These are phyloP conservation scores for Leishmania guyanensis DNA, from an alignment of 208 protist genomes.

Conservation along the genomic window DNA sequence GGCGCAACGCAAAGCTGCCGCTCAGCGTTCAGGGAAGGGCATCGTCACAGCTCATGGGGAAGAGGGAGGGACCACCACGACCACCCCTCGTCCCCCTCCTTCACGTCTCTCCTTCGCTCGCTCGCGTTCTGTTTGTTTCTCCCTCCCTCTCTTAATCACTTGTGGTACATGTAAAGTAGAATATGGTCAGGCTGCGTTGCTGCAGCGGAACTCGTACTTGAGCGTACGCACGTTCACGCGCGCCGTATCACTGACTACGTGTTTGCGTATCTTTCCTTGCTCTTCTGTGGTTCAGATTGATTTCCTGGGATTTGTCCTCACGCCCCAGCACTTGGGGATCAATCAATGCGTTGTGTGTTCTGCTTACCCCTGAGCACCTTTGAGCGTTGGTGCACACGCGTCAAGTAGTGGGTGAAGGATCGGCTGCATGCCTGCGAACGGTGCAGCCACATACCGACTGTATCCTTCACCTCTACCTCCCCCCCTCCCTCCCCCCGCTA, in stretches of 20 bases:
- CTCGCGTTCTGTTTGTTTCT: background rate
- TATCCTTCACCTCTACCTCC: background rate
- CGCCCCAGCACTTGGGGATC: background rate
- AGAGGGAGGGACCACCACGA: background rate
- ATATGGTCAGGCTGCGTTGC: background rate
- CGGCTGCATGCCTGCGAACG: background rate
- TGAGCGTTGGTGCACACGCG: background rate
- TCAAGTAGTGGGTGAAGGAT: background rate
- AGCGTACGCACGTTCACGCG: background rate
- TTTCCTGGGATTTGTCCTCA: background rate
- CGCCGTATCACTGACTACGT: background rate
- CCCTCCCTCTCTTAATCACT: background rate
- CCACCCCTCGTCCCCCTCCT: background rate
- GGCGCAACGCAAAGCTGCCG: background rate
- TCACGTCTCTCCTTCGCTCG: background rate
- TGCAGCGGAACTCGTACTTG: background rate
- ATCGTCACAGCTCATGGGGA: background rate
- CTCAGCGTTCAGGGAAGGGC: background rate
- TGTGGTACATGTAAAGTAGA: conserved; percentile 2
- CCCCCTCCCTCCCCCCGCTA: no score
- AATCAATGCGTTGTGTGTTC: background rate
- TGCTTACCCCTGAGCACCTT: background rate
- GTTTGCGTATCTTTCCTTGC: background rate
- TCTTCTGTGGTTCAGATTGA: background rate
- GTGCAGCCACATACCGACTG: background rate